Conservation (phyloP, 2,329 filamentous ascomycete species). For the Fusarium pseudoanthophilum region DNA sequence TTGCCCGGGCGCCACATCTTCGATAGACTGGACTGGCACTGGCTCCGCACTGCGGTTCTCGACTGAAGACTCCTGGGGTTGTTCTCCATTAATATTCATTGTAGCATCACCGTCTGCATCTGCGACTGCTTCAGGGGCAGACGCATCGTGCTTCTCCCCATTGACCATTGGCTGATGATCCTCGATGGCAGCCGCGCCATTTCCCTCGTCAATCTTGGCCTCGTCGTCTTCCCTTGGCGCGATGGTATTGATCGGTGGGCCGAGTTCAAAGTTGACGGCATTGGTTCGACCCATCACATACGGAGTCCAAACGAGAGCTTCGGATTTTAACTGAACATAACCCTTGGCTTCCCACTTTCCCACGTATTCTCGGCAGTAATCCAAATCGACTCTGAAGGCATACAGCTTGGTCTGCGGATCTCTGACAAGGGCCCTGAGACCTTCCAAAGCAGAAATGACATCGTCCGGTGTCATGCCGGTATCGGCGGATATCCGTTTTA, state of each 20-base stretch:
- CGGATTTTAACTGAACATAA: conserved; percentile 84
- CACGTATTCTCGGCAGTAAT: conserved; percentile 88
- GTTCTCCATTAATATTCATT: conserved; percentile 4
- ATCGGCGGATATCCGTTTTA: conserved; percentile 80
- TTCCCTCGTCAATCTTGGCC: conserved; percentile 51
- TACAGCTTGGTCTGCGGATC: conserved; percentile 91
- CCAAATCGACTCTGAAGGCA: conserved; percentile 85
- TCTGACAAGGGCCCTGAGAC: conserved; percentile 85
- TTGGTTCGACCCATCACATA: conserved; percentile 95
- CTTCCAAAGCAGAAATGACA: conserved; percentile 92
- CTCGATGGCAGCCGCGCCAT: conserved; percentile 32
- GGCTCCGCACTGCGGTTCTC: conserved; percentile 41
- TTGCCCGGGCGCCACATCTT: conserved; percentile 46
- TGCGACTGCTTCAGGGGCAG: conserved; percentile 2
- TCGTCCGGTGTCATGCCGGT: conserved; percentile 97
- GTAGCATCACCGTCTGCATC: neutral
- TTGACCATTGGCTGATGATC: conserved; percentile 39
- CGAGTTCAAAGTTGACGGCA: conserved; percentile 83
- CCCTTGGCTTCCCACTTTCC: conserved; percentile 89
- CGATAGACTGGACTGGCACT: conserved; percentile 47
- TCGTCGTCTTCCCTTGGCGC: conserved; percentile 85
- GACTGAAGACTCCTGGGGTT: conserved; percentile 11
- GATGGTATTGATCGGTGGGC: conserved; percentile 83
- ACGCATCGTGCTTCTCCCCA: conserved; percentile 31
- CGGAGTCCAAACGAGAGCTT: conserved; percentile 90